phyloP scores from a whole-genome alignment of 164 flowering plant genomes.

The Macadamia tetraphylla region DNA sequence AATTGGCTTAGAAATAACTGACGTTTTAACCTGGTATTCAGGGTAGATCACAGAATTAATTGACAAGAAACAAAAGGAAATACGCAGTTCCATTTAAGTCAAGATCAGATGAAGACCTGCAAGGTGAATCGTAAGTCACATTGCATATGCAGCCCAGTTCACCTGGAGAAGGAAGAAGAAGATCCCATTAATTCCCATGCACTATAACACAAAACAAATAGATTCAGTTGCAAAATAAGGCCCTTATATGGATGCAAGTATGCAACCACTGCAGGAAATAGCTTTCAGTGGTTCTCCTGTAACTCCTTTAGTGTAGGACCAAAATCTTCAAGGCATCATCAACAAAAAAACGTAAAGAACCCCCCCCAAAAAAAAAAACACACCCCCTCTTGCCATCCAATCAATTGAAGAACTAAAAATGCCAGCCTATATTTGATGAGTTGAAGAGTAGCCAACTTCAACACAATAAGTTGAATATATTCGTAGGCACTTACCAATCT shows the following conservation, averaged over 20 bases:
- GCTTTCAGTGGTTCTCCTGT: too few species aligned
- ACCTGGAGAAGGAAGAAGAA: slow-evolving; percentile 32
- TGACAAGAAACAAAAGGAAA: slow-evolving; percentile 2
- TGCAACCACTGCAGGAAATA: neutral
- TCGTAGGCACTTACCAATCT: too few species aligned
- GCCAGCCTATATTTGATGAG: too few species aligned
- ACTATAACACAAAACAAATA: neutral
- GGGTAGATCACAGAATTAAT: neutral
- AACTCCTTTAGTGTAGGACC: too few species aligned
- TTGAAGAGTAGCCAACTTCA: too few species aligned
- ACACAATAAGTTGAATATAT: too few species aligned
- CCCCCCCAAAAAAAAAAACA: too few species aligned
- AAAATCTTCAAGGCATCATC: too few species aligned
- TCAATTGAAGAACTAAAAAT: too few species aligned
- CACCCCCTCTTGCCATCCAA: too few species aligned
- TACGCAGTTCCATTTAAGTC: neutral
- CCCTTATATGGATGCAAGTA: neutral
- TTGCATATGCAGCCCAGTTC: slow-evolving; percentile 84
- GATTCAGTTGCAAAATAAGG: neutral
- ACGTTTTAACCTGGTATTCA: neutral
- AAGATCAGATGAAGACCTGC: slow-evolving; percentile 54
- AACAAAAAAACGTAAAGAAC: too few species aligned
- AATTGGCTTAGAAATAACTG: neutral
- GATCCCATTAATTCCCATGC: neutral
- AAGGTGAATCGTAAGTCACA: slow-evolving; percentile 58